Evolutionary conservation across 2,329 filamentous ascomycete genomes (phyloP).

Genomic region (Talaromyces sp.): DNA sequence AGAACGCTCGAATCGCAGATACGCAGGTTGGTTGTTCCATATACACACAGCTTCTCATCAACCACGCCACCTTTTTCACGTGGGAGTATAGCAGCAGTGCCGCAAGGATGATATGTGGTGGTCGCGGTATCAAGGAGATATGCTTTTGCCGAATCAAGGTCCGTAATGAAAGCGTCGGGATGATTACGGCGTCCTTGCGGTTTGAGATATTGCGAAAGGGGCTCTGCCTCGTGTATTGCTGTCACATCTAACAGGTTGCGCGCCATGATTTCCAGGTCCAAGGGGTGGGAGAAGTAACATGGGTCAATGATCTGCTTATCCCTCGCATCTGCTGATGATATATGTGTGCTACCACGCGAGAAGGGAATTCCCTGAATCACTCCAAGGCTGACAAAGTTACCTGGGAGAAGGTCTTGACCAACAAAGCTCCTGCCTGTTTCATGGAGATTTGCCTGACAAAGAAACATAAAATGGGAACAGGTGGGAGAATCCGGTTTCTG

Average conservation of each 20-base stretch:
- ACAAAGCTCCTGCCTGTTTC: too few relatives aligned
- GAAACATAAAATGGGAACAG: too few relatives aligned
- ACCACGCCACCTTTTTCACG: slow-evolving; percentile 1
- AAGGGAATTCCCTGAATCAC: slow-evolving; percentile 16
- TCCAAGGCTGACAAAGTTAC: slow-evolving; percentile 4
- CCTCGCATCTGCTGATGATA: slow-evolving; percentile 2
- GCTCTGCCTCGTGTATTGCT: not conserved
- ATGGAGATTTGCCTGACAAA: too few relatives aligned
- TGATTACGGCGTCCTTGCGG: too few relatives aligned
- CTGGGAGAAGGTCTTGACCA: not conserved
- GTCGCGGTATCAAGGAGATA: slow-evolving; percentile 4
- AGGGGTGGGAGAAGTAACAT: not conserved
- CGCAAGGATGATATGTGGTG: not conserved
- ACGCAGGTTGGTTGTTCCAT: slow-evolving; percentile 1
- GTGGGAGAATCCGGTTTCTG: not conserved
- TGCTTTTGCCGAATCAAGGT: slow-evolving; percentile 14
- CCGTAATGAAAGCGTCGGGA: too few relatives aligned
- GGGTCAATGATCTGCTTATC: slow-evolving; percentile 9
- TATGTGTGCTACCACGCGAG: slow-evolving; percentile 16
- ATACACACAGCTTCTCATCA: not conserved
- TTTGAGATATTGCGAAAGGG: not conserved
- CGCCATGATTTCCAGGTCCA: not conserved
- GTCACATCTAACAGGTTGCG: not conserved
- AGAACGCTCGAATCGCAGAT: not conserved
- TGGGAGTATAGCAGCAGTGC: not conserved